Evolutionary conservation across 805 yeast genomes (phyloP).

Genomic region (Wickerhamomyces bisporus): DNA sequence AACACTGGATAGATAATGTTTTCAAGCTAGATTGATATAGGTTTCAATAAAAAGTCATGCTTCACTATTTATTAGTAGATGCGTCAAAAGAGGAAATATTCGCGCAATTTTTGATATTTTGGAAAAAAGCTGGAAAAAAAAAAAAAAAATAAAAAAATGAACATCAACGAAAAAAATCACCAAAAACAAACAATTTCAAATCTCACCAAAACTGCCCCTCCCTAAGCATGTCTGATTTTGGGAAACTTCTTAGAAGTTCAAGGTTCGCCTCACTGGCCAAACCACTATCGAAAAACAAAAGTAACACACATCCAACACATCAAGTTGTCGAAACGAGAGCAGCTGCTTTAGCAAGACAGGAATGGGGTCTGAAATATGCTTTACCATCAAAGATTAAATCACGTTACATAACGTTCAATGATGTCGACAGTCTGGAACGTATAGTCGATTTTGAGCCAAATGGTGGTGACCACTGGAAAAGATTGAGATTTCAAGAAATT

Average conservation of each 20-base stretch:
- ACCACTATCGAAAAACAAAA: conserved; percentile 12
- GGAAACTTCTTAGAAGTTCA: conserved; percentile 26
- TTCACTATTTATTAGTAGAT: no score
- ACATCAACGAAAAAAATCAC: not conserved
- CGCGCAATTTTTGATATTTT: no score
- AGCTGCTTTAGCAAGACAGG: conserved; percentile 57
- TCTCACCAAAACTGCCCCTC: not conserved
- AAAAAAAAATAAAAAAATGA: not conserved
- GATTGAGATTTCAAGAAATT: conserved; percentile 63
- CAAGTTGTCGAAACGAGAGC: conserved; percentile 70
- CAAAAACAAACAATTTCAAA: not conserved
- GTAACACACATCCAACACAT: conserved; percentile 49
- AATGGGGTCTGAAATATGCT: conserved; percentile 71
- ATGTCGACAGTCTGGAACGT: conserved; percentile 60
- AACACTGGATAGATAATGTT: conserved; percentile 53
- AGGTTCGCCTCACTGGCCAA: conserved; percentile 31
- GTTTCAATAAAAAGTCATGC: no score
- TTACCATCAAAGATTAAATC: conserved; percentile 59
- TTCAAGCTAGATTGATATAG: conserved; percentile 18
- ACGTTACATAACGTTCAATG: conserved; percentile 57
- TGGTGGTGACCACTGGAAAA: conserved; percentile 54
- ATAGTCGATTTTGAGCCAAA: conserved; percentile 68
- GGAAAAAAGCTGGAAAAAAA: not conserved
- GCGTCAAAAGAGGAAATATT: no score
- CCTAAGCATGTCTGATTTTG: conserved; percentile 22